Evolutionary conservation across 371 early-diverging fungal genomes (phyloP).

Genomic region (Mucor velutinosus): DNA sequence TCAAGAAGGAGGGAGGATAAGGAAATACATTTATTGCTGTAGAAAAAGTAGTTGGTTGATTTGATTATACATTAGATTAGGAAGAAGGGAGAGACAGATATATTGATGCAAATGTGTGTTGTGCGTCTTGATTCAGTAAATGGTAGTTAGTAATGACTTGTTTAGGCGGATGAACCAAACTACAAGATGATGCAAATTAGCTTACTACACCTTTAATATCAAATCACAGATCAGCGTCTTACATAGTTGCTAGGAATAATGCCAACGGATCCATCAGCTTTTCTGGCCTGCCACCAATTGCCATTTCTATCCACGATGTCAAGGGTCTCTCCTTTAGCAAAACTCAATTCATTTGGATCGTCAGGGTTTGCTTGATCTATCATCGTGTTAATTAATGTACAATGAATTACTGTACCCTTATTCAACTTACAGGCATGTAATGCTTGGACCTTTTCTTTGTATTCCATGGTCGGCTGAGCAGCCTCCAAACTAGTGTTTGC

Average conservation of each 20-base stretch:
- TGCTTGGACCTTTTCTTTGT: slow-evolving; percentile 38
- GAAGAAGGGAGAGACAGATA: background rate
- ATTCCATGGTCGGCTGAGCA: slow-evolving; percentile 14
- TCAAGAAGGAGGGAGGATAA: background rate
- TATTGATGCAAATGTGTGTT: background rate
- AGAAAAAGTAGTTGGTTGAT: background rate
- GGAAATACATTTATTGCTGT: background rate
- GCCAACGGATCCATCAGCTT: slow-evolving; percentile 77
- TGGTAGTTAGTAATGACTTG: background rate
- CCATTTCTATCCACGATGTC: slow-evolving; percentile 86
- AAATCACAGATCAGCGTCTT: slow-evolving; percentile 8
- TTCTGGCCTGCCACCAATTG: slow-evolving; percentile 92
- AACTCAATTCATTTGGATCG: slow-evolving; percentile 86
- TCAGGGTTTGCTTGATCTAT: slow-evolving; percentile 80
- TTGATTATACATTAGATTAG: slow-evolving; percentile 2
- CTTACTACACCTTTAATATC: background rate
- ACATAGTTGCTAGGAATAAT: slow-evolving; percentile 90
- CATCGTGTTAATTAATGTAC: background rate
- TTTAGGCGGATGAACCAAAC: slow-evolving; percentile 12
- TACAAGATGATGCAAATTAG: background rate
- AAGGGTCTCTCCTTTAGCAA: slow-evolving; percentile 80
- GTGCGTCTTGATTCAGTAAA: background rate
- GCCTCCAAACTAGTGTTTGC: background rate
- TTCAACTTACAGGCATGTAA: slow-evolving; percentile 26
- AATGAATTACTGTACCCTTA: background rate